Conservation (phyloP, 2,329 filamentous ascomycete species). For the Aspergillus glaucus region DNA sequence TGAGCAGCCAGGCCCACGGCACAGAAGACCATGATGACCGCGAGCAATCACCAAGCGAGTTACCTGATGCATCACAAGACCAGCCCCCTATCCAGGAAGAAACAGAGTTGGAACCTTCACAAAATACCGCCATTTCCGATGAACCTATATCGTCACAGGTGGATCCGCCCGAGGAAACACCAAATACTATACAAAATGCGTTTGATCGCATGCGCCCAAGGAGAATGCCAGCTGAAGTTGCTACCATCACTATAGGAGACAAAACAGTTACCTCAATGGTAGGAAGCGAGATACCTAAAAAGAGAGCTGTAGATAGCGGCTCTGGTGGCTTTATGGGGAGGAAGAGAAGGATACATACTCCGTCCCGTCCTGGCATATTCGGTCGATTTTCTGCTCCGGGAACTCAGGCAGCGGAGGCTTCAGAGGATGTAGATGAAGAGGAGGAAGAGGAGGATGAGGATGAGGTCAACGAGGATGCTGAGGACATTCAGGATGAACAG, state of each 20-base stretch:
- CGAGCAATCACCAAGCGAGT: neutral
- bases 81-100: slow-evolving; percentile 4
- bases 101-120: slow-evolving; percentile 5
- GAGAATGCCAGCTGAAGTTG: slow-evolving; percentile 56
- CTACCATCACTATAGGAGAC: slow-evolving; percentile 69
- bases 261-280: slow-evolving; percentile 61
- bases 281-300: slow-evolving; percentile 46
- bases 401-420: slow-evolving; percentile 28
- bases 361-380: slow-evolving; percentile 35
- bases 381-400: slow-evolving; percentile 52
- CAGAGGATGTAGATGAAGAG: slow-evolving; percentile 18
- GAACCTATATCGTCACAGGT: slow-evolving; percentile 7
- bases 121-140: slow-evolving; percentile 1
- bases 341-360: slow-evolving; percentile 33
- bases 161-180: slow-evolving; percentile 21
- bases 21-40: neutral
- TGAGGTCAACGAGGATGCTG: slow-evolving; percentile 18
- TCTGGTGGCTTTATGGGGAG: slow-evolving; percentile 26
- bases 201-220: slow-evolving; percentile 61
- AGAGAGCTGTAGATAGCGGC: slow-evolving; percentile 24
- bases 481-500: slow-evolving; percentile 15
- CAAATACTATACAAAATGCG: slow-evolving; percentile 51
- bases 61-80: slow-evolving; percentile 7
- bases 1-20: slow-evolving; percentile 1
- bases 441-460: slow-evolving; percentile 24